Conservation (phyloP, 2,329 filamentous ascomycete species). For the Nakataea oryzae region DNA sequence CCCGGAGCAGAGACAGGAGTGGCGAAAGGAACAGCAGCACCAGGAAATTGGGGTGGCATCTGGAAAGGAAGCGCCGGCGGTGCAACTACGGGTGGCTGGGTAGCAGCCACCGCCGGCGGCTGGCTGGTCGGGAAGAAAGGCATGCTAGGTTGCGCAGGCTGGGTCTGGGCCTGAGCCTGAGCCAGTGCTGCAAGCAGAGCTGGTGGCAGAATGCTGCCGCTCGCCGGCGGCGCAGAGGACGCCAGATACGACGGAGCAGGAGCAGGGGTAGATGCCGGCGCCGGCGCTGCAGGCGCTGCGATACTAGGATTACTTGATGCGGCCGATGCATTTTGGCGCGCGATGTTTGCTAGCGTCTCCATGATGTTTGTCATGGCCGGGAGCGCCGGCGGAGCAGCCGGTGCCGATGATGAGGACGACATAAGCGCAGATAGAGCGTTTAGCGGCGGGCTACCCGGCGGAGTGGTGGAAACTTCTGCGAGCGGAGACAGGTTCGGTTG, state of each 20-base stretch:
- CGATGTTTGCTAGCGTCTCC: slow-evolving; percentile 71
- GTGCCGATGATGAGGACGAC: slow-evolving; percentile 7
- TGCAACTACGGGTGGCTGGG: slow-evolving; percentile 44
- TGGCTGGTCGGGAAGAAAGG: slow-evolving; percentile 24
- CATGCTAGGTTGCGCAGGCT: slow-evolving; percentile 16
- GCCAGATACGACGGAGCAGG: slow-evolving; percentile 10
- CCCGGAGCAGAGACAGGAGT: slow-evolving; percentile 10
- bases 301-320: slow-evolving; percentile 28
- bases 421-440: slow-evolving; percentile 28
- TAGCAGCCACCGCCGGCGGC: slow-evolving; percentile 16
- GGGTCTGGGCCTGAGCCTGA: slow-evolving; percentile 10
- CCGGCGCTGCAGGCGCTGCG: slow-evolving; percentile 22
- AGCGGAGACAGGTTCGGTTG: slow-evolving; percentile 9
- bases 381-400: slow-evolving; percentile 24
- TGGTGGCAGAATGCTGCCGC: slow-evolving; percentile 2
- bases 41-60: slow-evolving; percentile 14
- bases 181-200: neutral
- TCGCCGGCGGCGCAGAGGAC: neutral
- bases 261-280: slow-evolving; percentile 20
- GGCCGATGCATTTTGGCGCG: slow-evolving; percentile 56
- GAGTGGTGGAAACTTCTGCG: slow-evolving; percentile 60
- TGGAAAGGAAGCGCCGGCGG: slow-evolving; percentile 24
- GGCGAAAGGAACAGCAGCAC: slow-evolving; percentile 21
- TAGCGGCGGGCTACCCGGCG: slow-evolving; percentile 49
- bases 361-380: slow-evolving; percentile 51